Evolutionary conservation across 768 basidiomycete genomes (phyloP), one percentile per base, ranked within the genome.

Genomic region (Amanita jacksonii): DNA sequence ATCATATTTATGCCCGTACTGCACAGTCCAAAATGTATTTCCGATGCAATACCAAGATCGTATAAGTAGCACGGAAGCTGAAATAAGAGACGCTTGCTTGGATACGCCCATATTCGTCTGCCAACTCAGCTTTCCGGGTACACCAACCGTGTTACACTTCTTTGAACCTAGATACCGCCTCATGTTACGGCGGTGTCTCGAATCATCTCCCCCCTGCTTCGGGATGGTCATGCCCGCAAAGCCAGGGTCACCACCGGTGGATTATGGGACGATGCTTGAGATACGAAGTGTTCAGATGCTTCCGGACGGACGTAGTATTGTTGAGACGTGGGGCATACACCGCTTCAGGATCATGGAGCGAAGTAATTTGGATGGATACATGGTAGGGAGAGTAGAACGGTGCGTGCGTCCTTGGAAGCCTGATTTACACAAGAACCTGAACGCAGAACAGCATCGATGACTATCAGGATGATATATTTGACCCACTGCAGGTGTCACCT

Each of bases 111-210:
- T 98, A 49, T 93, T 97, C 54, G 78, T 92, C 51, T 86, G 83
- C 58, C 85, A 85, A 33, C 78, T 96, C 39, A 79, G 82, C 36
- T 98, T 96, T 65, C 94, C 94, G 1, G 85, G 83, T 45, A 79
- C 91, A 66, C 91, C 90, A 31, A 92, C 85, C 37, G 70, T 84
- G 43, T 68, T 98, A 12, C 92, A 96, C 61, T 81, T 98, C 56
- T 97, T 89, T 58, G 94, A 98, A 60, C 94, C 94, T 0, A 74
- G 81, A 54, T 93, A 97, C 60, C 83, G 94, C 5, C 73, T 98
- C 40, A 97, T 98, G 94, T 81, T 98, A 43, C 85, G 94, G 18
- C 80, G 94, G n/a, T 91, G 86, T 58, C 80, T 97, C 46, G 82
- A 89, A 54, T 77, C 73, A 12, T 68, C 76, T 4, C 66, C 66